These are phyloP conservation scores for Calonectria naviculata DNA, from an alignment of 2,329 filamentous ascomycete genomes.

Conservation along the genomic window DNA sequence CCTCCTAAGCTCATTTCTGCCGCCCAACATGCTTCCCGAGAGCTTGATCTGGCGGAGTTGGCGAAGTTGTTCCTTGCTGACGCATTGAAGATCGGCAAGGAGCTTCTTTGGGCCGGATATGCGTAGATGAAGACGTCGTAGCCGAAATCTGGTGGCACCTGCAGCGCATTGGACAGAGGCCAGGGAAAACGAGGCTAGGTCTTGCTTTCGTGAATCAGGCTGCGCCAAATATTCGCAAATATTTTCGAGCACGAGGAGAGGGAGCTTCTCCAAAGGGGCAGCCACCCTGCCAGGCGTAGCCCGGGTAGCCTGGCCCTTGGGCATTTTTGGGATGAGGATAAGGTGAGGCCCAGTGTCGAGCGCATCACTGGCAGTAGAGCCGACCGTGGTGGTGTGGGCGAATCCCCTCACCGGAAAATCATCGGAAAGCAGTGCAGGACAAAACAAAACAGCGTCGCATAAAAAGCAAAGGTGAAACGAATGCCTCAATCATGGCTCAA, in stretches of 20 bases:
- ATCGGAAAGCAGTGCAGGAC: too few species aligned
- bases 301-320: neutral
- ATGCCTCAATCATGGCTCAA: too few species aligned
- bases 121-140: neutral
- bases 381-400: too few species aligned
- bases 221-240: neutral
- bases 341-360: neutral
- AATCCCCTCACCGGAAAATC: too few species aligned
- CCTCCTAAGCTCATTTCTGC: neutral
- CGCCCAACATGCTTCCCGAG: neutral
- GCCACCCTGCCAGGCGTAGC: neutral
- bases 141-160: neutral
- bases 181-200: neutral
- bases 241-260: neutral
- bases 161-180: neutral
- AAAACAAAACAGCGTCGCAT: too few species aligned
- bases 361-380: neutral
- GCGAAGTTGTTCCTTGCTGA: neutral
- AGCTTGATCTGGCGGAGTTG: conserved; percentile 1
- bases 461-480: too few species aligned
- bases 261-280: neutral
- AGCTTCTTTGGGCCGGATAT: neutral
- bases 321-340: neutral
- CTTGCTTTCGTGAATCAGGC: neutral
- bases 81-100: neutral